These are phyloP conservation scores for maize (Zea mays) DNA, from an alignment of 176 grass and related monocot species.

Conservation along the genomic window Zm-B73-REFERENCE-NAM-5.0 NC_050105.1:1256001-1256500, in stretches of 20 bases:
- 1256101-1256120: too few species aligned
- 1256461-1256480: neutral
- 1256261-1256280: neutral
- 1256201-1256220: neutral
- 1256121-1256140: neutral
- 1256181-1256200: neutral
- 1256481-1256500: neutral
- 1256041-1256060: neutral
- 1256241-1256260: neutral
- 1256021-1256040: neutral
- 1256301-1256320: neutral
- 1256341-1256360: neutral
- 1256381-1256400: neutral
- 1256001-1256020: constrained; percentile 24
- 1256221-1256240: too few species aligned
- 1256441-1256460: neutral
- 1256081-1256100: neutral
- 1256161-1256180: neutral
- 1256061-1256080: neutral
- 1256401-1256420: neutral
- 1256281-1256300: neutral
- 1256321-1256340: neutral
- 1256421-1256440: neutral
- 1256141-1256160: neutral
- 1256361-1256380: neutral